Base-by-base conservation (phyloP, 768 basidiomycete species). In the Cystobasidium tubakii region DNA sequence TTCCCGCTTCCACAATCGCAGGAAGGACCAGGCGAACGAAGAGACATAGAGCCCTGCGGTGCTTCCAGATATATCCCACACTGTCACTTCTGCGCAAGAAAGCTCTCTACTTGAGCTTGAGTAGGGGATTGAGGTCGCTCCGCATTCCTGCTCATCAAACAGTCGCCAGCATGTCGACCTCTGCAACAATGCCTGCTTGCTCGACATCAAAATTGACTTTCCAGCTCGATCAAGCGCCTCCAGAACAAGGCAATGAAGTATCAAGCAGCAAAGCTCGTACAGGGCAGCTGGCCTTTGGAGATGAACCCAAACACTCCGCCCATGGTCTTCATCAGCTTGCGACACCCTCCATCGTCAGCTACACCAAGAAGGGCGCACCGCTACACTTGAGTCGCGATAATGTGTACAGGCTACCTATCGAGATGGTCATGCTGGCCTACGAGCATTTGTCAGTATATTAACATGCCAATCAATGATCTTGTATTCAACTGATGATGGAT, bases 401-500 rank as follows among this genome's bases (percentile, higher is more conserved):
- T 60, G 69, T 71, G 3, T 54, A 36, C 19, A 71, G 69, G 25
- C 36, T 71, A 55, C 69, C 69, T 29, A 57, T 71, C 15, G 69
- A 55, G 31, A 71, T 71, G 69, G 50, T 71, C 3, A 31, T 33
- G 44, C 33, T 71, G 25, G 69, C 69, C 23, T 57, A 31, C 33
- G 69, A 71, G 54, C 69, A 71, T 60, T 60, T 71, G 69, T 71
- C 12, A n/a, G 69, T 55, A 36, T n/a, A 19, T 39, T 31, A 29
- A 10, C 7, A 29, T 12, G 9, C 23, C 21, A 42, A 42, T 7
- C 23, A 21, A 12, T 43, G 65, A 27, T 44, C 65, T 66, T 36
- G 39, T 33, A 13, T n/a, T 43, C 33, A 10, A 42, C 54, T 31
- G 23, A 63, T 9, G 62, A 63, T 31, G 9, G 6, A 6, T 19